Conservation (phyloP, 768 basidiomycete genomes). For the Austroboletus festivus region DNA sequence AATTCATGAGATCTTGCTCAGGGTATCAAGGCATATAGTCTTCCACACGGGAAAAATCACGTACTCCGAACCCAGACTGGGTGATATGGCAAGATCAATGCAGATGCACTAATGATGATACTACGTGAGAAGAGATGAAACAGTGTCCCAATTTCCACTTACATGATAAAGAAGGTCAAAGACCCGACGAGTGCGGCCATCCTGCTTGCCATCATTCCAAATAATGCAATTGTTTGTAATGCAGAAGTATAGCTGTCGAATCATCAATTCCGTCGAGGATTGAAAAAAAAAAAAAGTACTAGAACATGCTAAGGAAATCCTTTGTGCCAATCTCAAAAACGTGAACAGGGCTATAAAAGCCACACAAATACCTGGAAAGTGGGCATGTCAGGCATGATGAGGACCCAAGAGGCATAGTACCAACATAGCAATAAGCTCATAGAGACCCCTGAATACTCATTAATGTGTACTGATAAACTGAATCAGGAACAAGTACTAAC, state of each 20-base stretch:
- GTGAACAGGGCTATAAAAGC: conserved; percentile 35
- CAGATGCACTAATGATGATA: conserved; percentile 31
- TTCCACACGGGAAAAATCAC: conserved; percentile 11
- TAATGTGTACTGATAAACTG: conserved; percentile 8
- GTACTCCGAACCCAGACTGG: conserved; percentile 37
- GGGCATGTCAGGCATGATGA: conserved; percentile 14
- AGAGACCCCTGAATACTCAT: conserved; percentile 46
- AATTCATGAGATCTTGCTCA: conserved; percentile 57
- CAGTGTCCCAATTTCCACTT: conserved; percentile 23
- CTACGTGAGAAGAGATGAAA: conserved; percentile 18
- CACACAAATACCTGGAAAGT: conserved; percentile 39
- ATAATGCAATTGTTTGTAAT: conserved; percentile 60
- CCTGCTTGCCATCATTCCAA: conserved; percentile 65
- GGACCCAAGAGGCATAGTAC: too few relatives aligned
- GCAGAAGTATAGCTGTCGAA: conserved; percentile 30
- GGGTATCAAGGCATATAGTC: conserved; percentile 5
- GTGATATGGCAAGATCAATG: conserved; percentile 38
- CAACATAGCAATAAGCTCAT: conserved; percentile 52
- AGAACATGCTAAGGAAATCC: conserved; percentile 39
- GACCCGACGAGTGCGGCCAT: conserved; percentile 64
- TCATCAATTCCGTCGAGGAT: conserved; percentile 2
- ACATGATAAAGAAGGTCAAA: conserved; percentile 52
- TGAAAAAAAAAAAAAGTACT: conserved; percentile 19
- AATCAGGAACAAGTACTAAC: conserved; percentile 36
- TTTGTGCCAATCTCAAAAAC: conserved; percentile 42